These are phyloP conservation scores for Rhynchosporium graminicola DNA, from an alignment of 2,329 filamentous ascomycete species.

Conservation along the genomic window DNA sequence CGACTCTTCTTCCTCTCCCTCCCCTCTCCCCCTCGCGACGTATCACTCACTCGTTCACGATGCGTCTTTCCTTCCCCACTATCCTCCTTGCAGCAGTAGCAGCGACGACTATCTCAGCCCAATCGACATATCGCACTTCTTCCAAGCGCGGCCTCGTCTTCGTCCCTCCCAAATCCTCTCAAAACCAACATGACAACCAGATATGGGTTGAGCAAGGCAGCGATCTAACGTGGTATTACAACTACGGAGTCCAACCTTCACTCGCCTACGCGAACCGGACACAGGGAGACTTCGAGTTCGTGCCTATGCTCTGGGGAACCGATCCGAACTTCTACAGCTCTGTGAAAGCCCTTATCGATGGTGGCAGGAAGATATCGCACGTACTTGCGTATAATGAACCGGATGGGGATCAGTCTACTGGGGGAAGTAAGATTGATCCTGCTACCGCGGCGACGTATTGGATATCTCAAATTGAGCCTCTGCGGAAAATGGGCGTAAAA, in stretches of 20 bases:
- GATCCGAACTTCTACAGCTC: slow-evolving; percentile 60
- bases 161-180: slow-evolving; percentile 50
- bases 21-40: not conserved
- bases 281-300: slow-evolving; percentile 66
- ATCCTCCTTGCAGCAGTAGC: slow-evolving; percentile 18
- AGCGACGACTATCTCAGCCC: slow-evolving; percentile 17
- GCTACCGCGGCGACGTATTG: slow-evolving; percentile 65
- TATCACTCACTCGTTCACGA: slow-evolving; percentile 11
- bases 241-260: slow-evolving; percentile 64
- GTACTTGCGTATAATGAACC: slow-evolving; percentile 82
- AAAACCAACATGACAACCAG: slow-evolving; percentile 60
- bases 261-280: slow-evolving; percentile 48
- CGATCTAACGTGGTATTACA: slow-evolving; percentile 82
- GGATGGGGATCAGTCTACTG: slow-evolving; percentile 51
- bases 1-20: not conserved
- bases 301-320: slow-evolving; percentile 75
- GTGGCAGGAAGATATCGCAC: slow-evolving; percentile 61
- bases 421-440: slow-evolving; percentile 63
- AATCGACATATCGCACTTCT: slow-evolving; percentile 29
- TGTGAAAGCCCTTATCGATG: slow-evolving; percentile 56
- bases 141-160: slow-evolving; percentile 75
- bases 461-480: slow-evolving; percentile 70
- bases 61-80: slow-evolving; percentile 21
- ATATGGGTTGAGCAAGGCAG: slow-evolving; percentile 61
- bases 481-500: slow-evolving; percentile 63